Evolutionary conservation across 371 early-diverging fungal species (phyloP).

Genomic region (Mortierella sp.): DNA sequence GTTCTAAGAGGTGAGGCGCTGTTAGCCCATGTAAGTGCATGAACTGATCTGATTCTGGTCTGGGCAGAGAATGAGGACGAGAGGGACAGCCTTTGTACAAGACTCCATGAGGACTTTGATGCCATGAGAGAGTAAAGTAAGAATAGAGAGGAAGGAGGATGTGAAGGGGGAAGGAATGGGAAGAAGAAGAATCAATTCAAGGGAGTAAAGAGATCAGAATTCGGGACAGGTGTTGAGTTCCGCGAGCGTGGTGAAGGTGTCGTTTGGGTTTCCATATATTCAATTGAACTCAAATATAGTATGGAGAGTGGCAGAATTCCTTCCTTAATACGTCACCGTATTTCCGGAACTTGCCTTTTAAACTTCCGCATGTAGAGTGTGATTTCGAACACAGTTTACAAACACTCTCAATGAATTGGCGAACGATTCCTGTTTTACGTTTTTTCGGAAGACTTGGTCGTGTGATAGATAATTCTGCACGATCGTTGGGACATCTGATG

Average conservation of each 20-base stretch:
- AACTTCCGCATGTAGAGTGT: too few relatives aligned
- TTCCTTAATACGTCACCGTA: too few relatives aligned
- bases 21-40: slow-evolving; percentile 13
- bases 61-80: slow-evolving; percentile 1
- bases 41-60: slow-evolving; percentile 16
- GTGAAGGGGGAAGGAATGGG: neutral
- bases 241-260: neutral
- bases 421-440: too few relatives aligned
- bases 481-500: too few relatives aligned
- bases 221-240: neutral
- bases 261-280: neutral
- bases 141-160: too few relatives aligned
- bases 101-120: slow-evolving; percentile 37
- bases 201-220: neutral
- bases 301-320: too few relatives aligned
- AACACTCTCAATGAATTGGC: too few relatives aligned
- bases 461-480: too few relatives aligned
- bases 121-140: slow-evolving; percentile 11
- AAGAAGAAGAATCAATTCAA: neutral
- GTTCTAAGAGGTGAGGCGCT: slow-evolving; percentile 6
- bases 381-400: too few relatives aligned
- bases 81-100: slow-evolving; percentile 28
- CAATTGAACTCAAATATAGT: too few relatives aligned
- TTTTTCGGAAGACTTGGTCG: too few relatives aligned
- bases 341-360: too few relatives aligned